These are phyloP conservation scores for Podospora pseudoanserina DNA, from an alignment of 495 filamentous ascomycete genomes.

Conservation along the genomic window DNA sequence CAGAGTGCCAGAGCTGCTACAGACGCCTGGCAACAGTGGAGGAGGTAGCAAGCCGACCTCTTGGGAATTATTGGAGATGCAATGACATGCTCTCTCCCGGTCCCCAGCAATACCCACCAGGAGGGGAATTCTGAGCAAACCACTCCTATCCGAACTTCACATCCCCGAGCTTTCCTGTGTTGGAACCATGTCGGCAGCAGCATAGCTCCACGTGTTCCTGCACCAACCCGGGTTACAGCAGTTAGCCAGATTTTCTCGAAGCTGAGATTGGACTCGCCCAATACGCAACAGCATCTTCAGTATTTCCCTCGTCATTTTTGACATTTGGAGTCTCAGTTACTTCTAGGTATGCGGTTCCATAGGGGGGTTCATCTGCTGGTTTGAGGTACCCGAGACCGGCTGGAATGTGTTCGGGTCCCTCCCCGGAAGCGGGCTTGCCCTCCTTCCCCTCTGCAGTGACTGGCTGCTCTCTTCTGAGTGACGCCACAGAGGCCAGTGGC, in stretches of 20 bases:
- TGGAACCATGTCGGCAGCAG: constrained; percentile 1
- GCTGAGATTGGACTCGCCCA: constrained; percentile 14
- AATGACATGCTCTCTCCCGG: not conserved
- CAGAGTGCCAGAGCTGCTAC: constrained; percentile 5
- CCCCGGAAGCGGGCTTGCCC: constrained; percentile 24
- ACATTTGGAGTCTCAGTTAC: not conserved
- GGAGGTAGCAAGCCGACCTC: constrained; percentile 17
- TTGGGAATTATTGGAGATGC: not conserved
- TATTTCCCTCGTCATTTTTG: not conserved
- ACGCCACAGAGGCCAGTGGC: not conserved
- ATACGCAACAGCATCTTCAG: not conserved
- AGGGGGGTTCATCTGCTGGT: not conserved
- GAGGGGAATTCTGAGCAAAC: constrained; percentile 1
- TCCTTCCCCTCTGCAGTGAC: not conserved
- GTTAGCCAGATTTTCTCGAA: constrained; percentile 19
- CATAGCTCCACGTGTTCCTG: constrained; percentile 29
- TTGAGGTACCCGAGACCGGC: constrained; percentile 12
- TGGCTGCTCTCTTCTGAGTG: not conserved
- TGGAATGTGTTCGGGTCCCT: constrained; percentile 27
- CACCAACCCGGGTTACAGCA: constrained; percentile 20
- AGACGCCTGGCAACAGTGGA: not conserved
- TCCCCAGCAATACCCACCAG: not conserved
- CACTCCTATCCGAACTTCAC: not conserved
- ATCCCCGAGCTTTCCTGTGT: constrained; percentile 2
- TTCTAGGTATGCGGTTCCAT: not conserved